Conservation (phyloP, 345 rosid genomes). For the Camelina laxa region DNA sequence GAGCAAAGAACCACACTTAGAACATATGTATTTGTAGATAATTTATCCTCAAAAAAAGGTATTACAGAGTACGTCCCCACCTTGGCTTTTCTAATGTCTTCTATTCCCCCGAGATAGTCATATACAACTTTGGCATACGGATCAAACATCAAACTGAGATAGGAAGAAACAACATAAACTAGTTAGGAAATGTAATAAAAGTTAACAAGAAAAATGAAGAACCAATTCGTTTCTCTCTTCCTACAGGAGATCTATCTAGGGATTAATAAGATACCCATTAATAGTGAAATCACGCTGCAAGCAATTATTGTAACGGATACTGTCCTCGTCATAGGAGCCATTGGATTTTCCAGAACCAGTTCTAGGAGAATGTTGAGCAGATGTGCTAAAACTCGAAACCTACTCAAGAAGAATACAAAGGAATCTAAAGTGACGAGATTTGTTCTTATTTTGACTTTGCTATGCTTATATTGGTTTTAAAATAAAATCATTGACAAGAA, state of each 20-base stretch:
- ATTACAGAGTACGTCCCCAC: constrained; percentile 62
- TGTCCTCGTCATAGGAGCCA: constrained; percentile 51
- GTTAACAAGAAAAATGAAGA: neutral
- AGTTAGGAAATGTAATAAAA: neutral
- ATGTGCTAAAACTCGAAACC: constrained; percentile 72
- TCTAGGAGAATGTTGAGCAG: constrained; percentile 37
- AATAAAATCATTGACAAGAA: neutral
- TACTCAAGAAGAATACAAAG: constrained; percentile 23
- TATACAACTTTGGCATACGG: constrained; percentile 79
- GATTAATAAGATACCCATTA: constrained; percentile 59
- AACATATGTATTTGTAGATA: constrained; percentile 16
- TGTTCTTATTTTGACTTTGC: neutral
- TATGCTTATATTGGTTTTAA: neutral
- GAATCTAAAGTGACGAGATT: neutral
- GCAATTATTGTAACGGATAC: constrained; percentile 68
- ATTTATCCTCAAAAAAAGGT: neutral
- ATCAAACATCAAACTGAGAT: constrained; percentile 78
- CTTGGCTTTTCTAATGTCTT: constrained; percentile 80
- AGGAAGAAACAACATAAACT: neutral
- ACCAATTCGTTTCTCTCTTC: neutral
- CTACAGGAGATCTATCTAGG: neutral
- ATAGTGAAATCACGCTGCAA: constrained; percentile 87
- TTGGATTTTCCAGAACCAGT: constrained; percentile 22
- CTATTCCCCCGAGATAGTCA: constrained; percentile 81
- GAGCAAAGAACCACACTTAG: constrained; percentile 30